phyloP scores from a whole-genome alignment of 2,329 filamentous ascomycete genomes.

The Penicillium hordei region DNA sequence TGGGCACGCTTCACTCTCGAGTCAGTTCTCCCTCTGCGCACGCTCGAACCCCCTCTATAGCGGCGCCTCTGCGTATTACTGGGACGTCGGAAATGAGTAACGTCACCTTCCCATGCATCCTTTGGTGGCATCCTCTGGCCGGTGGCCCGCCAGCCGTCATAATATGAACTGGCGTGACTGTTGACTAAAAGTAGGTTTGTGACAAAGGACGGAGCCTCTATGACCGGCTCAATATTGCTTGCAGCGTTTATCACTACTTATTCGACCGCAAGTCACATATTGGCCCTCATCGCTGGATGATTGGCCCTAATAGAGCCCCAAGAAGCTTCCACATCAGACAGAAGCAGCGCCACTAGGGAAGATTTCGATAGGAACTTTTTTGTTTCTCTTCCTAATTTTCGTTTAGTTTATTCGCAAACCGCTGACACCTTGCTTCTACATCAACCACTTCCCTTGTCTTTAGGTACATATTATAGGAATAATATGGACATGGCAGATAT shows the following conservation, averaged over 20 bases:
- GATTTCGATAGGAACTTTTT: too few relatives aligned
- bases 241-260: slow-evolving; percentile 76
- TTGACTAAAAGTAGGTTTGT: slow-evolving; percentile 54
- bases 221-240: slow-evolving; percentile 63
- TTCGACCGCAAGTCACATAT: slow-evolving; percentile 71
- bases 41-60: slow-evolving; percentile 72
- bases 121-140: slow-evolving; percentile 65
- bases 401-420: not conserved
- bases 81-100: slow-evolving; percentile 66
- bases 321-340: not conserved
- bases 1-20: not conserved
- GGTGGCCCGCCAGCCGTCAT: slow-evolving; percentile 65
- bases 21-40: slow-evolving; percentile 56
- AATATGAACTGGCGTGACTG: slow-evolving; percentile 62
- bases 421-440: not conserved
- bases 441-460: not conserved
- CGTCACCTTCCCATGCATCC: slow-evolving; percentile 57
- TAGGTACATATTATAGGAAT: not conserved
- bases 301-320: not conserved
- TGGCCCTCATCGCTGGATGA: slow-evolving; percentile 51
- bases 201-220: too few relatives aligned
- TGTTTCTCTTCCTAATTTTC: not conserved
- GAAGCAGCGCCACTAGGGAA: not conserved
- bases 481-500: not conserved
- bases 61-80: slow-evolving; percentile 74